A percentile compares a stretch with the other conserved stretches of the same genome.
phyloP scores from a whole-genome alignment of 106 monocot species.

The Dendrobium officinale region DNA sequence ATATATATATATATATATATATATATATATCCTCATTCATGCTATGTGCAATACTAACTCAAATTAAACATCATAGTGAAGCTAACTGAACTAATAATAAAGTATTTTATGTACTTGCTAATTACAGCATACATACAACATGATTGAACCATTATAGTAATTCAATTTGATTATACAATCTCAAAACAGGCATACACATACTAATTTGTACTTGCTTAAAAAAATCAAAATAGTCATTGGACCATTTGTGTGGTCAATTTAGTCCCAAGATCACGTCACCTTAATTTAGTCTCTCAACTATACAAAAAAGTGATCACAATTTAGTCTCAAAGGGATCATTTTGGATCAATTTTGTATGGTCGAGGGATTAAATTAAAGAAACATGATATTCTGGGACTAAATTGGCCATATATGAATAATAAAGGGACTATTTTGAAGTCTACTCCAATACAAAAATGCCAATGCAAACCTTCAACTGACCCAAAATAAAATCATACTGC shows the following conservation, averaged over 20 bases:
- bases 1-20: no score
- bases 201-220: background rate
- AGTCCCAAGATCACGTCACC: no score
- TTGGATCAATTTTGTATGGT: no score
- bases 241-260: no score
- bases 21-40: background rate
- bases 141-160: background rate
- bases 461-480: background rate
- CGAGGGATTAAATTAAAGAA: no score
- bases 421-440: no score
- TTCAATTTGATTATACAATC: slow-evolving; percentile 1
- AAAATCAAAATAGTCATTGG: background rate
- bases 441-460: background rate
- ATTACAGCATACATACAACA: slow-evolving; percentile 1
- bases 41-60: background rate
- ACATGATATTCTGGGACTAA: no score
- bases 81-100: background rate
- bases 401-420: no score
- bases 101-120: background rate
- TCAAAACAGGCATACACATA: background rate
- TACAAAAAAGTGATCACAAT: no score
- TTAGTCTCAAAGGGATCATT: no score
- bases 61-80: background rate
- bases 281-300: no score
- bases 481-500: background rate